A percentile compares a stretch with the other conserved stretches of the same genome.
phyloP scores from a whole-genome alignment of 352 stramenopile species.

The Pythium phragmitis region DNA sequence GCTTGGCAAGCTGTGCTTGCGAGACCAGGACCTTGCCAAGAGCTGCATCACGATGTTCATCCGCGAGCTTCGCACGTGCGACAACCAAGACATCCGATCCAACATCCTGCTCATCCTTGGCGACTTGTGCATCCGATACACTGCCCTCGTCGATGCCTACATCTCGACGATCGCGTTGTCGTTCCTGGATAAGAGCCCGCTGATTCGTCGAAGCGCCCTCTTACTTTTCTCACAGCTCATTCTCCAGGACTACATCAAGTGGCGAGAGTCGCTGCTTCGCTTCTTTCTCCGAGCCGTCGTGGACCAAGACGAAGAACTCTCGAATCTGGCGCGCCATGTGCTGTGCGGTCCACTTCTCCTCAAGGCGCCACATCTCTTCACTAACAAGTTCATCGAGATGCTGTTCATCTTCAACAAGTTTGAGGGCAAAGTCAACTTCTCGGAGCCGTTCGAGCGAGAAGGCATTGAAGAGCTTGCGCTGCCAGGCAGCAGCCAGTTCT shows the following conservation, averaged over 20 bases:
- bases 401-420: slow-evolving; percentile 96
- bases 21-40: slow-evolving; percentile 93
- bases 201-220: slow-evolving; percentile 94
- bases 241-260: slow-evolving; percentile 99
- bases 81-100: slow-evolving; percentile 89
- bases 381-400: slow-evolving; percentile 96
- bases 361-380: slow-evolving; percentile 94
- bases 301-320: slow-evolving; percentile 92
- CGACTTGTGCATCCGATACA: slow-evolving; percentile 96
- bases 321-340: slow-evolving; percentile 91
- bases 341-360: slow-evolving; percentile 88
- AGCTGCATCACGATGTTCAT: slow-evolving; percentile 94
- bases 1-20: slow-evolving; percentile 95
- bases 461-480: slow-evolving; percentile 63
- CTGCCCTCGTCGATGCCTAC: slow-evolving; percentile 94
- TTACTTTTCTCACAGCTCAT: slow-evolving; percentile 95
- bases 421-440: slow-evolving; percentile 59
- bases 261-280: slow-evolving; percentile 93
- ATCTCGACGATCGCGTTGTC: slow-evolving; percentile 92
- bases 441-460: slow-evolving; percentile 63
- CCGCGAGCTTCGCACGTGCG: slow-evolving; percentile 87
- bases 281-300: slow-evolving; percentile 95
- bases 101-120: slow-evolving; percentile 96
- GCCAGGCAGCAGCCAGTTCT: slow-evolving; percentile 50
- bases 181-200: slow-evolving; percentile 81